phyloP scores from a whole-genome alignment of 441 rosid species.

The Eugenia klotzschiana region DNA sequence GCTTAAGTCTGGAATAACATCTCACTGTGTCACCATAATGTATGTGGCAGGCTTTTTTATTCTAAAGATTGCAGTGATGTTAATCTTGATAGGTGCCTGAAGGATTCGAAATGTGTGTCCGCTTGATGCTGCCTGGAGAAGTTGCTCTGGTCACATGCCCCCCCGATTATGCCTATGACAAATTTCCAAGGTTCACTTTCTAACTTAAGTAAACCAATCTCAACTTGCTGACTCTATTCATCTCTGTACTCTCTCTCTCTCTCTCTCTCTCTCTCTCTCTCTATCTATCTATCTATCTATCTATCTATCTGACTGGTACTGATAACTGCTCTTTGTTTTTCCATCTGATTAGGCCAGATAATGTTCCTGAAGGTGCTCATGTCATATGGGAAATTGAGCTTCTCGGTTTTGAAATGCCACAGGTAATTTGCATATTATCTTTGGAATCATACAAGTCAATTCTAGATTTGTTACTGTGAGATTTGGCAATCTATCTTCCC shows the following conservation, averaged over 20 bases:
- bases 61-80: not conserved
- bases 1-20: not conserved
- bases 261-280: not conserved
- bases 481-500: not conserved
- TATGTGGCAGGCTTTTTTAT: not conserved
- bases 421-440: slow-evolving; percentile 26
- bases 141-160: slow-evolving; percentile 85
- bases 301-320: not conserved
- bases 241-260: too few species aligned
- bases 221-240: too few species aligned
- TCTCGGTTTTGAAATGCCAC: slow-evolving; percentile 91
- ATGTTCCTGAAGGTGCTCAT: slow-evolving; percentile 84
- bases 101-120: slow-evolving; percentile 94
- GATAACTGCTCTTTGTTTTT: not conserved
- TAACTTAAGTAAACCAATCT: not conserved
- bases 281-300: not conserved
- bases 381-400: slow-evolving; percentile 94
- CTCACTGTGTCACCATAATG: not conserved
- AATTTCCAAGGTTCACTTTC: slow-evolving; percentile 55
- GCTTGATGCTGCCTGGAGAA: slow-evolving; percentile 97
- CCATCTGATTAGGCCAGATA: slow-evolving; percentile 44
- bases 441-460: not conserved
- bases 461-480: not conserved
- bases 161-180: slow-evolving; percentile 94
- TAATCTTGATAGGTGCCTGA: slow-evolving; percentile 60